Evolutionary conservation across 73 alveolate species (phyloP).

Genomic region (Symbiodinium natans): DNA sequence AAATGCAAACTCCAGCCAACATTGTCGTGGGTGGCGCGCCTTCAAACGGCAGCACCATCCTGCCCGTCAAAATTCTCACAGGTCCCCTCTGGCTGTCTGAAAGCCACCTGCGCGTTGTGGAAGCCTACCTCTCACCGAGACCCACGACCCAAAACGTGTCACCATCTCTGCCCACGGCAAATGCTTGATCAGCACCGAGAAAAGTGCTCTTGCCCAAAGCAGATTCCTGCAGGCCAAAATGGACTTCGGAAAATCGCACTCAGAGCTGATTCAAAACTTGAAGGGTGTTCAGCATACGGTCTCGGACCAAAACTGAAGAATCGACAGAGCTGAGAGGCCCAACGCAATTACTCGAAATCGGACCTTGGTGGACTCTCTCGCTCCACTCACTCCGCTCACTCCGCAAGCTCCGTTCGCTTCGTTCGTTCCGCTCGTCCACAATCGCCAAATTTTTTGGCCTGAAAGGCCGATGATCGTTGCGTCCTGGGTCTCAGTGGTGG

Average conservation of each 20-base stretch:
- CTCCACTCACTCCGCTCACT: too few species aligned
- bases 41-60: neutral
- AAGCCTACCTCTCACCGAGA: neutral
- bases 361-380: too few species aligned
- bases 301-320: too few species aligned
- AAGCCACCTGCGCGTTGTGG: constrained; percentile 12
- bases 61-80: neutral
- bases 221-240: neutral
- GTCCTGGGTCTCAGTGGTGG: too few species aligned
- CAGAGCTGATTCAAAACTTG: too few species aligned
- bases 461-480: too few species aligned
- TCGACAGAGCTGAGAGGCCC: too few species aligned
- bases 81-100: neutral
- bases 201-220: neutral
- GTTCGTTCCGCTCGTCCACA: too few species aligned
- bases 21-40: neutral
- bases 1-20: constrained; percentile 2
- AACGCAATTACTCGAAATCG: too few species aligned
- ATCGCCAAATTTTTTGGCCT: too few species aligned
- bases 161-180: neutral
- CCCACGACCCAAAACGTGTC: constrained; percentile 1
- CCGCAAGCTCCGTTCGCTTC: too few species aligned
- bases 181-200: neutral
- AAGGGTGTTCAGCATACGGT: too few species aligned
- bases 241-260: neutral